Conservation (phyloP, 2,329 filamentous ascomycete species). For the Alternaria infectoria region DNA sequence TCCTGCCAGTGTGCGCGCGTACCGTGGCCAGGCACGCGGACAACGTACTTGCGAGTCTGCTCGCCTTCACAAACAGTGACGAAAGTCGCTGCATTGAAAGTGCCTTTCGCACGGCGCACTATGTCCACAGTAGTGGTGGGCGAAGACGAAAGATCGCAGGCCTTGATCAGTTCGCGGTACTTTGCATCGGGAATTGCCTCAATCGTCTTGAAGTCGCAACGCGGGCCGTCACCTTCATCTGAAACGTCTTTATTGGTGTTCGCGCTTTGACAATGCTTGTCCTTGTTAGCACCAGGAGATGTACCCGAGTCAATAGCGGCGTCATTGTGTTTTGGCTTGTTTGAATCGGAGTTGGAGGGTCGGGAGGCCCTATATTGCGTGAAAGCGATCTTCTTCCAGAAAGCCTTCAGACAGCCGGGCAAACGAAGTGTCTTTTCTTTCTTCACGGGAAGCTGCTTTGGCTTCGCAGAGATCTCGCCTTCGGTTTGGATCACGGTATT, state of each 20-base stretch:
- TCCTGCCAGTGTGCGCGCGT: constrained; percentile 12
- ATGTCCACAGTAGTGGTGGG: neutral
- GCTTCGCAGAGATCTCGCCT: neutral
- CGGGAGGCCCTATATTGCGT: neutral
- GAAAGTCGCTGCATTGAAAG: neutral
- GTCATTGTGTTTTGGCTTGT: neutral
- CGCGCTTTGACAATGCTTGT: neutral
- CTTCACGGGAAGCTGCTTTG: neutral
- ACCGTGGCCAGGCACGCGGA: constrained; percentile 9
- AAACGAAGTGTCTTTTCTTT: neutral
- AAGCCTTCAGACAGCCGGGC: neutral
- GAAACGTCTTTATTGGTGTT: neutral
- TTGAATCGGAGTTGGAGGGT: neutral
- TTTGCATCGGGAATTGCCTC: neutral
- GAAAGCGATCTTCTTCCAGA: no score
- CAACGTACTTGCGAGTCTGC: neutral
- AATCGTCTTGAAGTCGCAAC: neutral
- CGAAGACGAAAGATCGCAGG: neutral
- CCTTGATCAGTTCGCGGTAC: neutral
- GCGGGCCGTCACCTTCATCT: neutral
- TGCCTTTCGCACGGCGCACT: neutral
- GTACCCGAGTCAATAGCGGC: neutral
- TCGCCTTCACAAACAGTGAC: neutral
- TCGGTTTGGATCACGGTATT: neutral
- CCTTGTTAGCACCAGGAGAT: neutral